Percentiles rank a stretch among this genome's conserved stretches.
phyloP scores from a whole-genome alignment of 2,329 filamentous ascomycete species.

The Gnomoniopsis sp. region DNA sequence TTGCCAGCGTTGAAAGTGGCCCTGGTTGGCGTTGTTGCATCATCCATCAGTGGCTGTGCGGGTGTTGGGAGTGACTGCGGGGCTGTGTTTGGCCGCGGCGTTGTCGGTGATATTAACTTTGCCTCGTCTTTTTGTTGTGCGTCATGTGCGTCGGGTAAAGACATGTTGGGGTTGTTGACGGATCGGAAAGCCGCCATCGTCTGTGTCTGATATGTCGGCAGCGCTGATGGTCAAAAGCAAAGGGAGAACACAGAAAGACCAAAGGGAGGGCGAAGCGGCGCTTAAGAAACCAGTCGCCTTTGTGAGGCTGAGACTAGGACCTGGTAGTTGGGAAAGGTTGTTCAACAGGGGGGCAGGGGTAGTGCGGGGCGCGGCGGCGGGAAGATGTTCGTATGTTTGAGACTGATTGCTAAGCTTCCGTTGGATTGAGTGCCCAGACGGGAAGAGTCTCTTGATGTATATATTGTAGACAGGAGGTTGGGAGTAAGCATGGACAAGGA shows the following conservation, averaged over 20 bases:
- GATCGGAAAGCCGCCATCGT: slow-evolving; percentile 43
- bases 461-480: slow-evolving; percentile 13
- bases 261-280: slow-evolving; percentile 21
- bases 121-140: slow-evolving; percentile 45
- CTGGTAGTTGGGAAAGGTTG: not conserved
- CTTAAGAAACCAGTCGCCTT: slow-evolving; percentile 24
- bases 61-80: slow-evolving; percentile 30
- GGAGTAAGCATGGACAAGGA: slow-evolving; percentile 1
- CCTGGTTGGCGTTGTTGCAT: slow-evolving; percentile 61
- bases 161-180: slow-evolving; percentile 49
- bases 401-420: slow-evolving; percentile 24
- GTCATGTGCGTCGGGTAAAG: slow-evolving; percentile 34
- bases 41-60: slow-evolving; percentile 42
- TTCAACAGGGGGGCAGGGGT: slow-evolving; percentile 25
- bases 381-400: slow-evolving; percentile 24
- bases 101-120: slow-evolving; percentile 41
- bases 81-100: slow-evolving; percentile 33
- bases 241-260: slow-evolving; percentile 14
- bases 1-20: slow-evolving; percentile 42
- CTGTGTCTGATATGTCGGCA: not conserved
- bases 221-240: slow-evolving; percentile 15
- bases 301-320: slow-evolving; percentile 28
- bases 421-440: slow-evolving; percentile 8
- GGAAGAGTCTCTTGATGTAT: not conserved
- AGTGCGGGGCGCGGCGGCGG: slow-evolving; percentile 27